Conservation (phyloP, 78 protist species). For the Neovahlkampfia damariscottae region DNA sequence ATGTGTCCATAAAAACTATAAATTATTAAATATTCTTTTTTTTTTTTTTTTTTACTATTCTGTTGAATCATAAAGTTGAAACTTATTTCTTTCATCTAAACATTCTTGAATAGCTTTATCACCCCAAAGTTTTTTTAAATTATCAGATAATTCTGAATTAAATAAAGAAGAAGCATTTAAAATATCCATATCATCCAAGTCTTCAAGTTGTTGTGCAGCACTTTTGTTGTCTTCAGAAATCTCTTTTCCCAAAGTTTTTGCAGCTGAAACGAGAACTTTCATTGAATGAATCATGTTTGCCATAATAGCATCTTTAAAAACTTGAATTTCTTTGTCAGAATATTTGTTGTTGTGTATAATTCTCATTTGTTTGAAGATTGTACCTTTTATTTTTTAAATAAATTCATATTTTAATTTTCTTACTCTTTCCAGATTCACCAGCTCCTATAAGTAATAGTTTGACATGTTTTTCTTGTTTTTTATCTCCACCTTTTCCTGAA, state of each 20-base stretch:
- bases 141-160: conserved; percentile 8
- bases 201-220: conserved; percentile 1
- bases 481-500: not conserved
- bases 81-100: conserved; percentile 52
- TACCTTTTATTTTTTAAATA: too few species aligned
- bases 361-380: conserved; percentile 84
- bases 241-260: not conserved
- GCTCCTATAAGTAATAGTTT: conserved; percentile 43
- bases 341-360: conserved; percentile 69
- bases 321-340: conserved; percentile 39
- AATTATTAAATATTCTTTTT: too few species aligned
- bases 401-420: too few species aligned
- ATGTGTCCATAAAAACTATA: conserved; percentile 11
- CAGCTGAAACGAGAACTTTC: conserved; percentile 22
- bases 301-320: conserved; percentile 40
- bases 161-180: not conserved
- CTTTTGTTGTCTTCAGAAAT: not conserved
- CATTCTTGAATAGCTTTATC: conserved; percentile 52
- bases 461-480: not conserved
- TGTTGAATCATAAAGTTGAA: conserved; percentile 77
- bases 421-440: conserved; percentile 90
- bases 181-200: not conserved
- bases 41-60: too few species aligned
- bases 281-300: conserved; percentile 49
- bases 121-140: conserved; percentile 62